Evolutionary conservation across 306 rosid species (phyloP), one percentile per base, ranked within the genome.

Genomic region (Lupinus albus): DNA sequence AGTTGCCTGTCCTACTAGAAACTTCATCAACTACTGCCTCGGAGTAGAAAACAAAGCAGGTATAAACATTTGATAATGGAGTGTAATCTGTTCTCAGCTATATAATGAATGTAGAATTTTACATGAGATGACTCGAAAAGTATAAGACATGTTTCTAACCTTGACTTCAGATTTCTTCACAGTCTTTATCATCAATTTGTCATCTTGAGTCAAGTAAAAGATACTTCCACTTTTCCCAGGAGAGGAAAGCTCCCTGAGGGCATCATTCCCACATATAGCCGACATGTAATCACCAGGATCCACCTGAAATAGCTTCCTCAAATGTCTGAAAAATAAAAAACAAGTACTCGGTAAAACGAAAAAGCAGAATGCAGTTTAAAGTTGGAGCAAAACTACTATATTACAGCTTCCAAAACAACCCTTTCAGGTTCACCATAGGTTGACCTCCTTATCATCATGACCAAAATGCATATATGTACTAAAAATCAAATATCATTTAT

Each of bases 91-190:
- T 46, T 33, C 36, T 15, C 8, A n/a, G 47, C 47, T 32, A 20
- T 13, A 21, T 53, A 70, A 25, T 2, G 16, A 45, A 8, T 12
- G 2, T 17, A 12, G 46, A 53, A 66, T 67, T 57, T 8, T 62
- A 52, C 30, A 64, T 44, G 15, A 57, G 36, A 33, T 8, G 62
- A 72, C 71, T 71, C 62, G 38, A 80, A 8, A 50, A 67, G 65
- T 42, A 11, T 54, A n/a, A n/a, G 35, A 46, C n/a, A 38, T 58
- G 75, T 64, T 65, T 62, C 82, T 7, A 58, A 94, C 99, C 97
- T 94, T 94, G 85, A 94, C 97, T 86, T 94, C 99, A 4, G 89
- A 88, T 75, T 94, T 94, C 89, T 84, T 94, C 84, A 94, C 99
- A 0, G 99, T 94, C 83, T 94, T 94, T 47, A 94, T 91, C 95